These are phyloP conservation scores for Lumnitzera littorea DNA, from an alignment of 345 rosid species.

Conservation along the genomic window DNA sequence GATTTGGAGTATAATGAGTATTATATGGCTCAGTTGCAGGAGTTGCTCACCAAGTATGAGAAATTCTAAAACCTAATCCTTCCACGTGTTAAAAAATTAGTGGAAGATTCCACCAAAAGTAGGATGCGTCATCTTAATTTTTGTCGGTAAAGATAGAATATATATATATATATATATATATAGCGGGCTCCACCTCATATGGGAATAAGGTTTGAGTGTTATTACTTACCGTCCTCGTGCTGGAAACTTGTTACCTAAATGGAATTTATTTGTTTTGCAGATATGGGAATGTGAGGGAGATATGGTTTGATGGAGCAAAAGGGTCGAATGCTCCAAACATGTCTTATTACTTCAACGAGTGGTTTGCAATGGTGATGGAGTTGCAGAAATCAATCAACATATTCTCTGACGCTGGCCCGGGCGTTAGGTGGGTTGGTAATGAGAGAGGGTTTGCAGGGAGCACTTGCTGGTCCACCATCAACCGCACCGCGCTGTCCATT, in stretches of 20 bases:
- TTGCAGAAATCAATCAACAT: conserved; percentile 62
- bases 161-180: no score
- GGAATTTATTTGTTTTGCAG: not conserved
- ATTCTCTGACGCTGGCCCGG: conserved; percentile 74
- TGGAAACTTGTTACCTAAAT: no score
- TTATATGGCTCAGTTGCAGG: conserved; percentile 66
- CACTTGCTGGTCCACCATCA: conserved; percentile 61
- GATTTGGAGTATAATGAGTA: conserved; percentile 57
- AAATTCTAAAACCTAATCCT: no score
- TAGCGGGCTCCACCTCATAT: no score
- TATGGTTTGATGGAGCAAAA: not conserved
- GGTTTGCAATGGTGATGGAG: conserved; percentile 76
- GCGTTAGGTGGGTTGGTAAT: conserved; percentile 65
- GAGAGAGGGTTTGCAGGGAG: conserved; percentile 53
- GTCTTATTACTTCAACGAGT: conserved; percentile 52
- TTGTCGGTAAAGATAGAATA: no score
- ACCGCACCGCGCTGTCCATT: conserved; percentile 47
- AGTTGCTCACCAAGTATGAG: conserved; percentile 42
- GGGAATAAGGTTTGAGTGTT: no score
- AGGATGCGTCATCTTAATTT: no score
- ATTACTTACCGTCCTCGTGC: no score
- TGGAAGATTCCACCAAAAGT: no score
- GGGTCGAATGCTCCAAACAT: conserved; percentile 46
- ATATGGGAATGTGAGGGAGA: not conserved
- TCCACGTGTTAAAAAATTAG: no score